These are phyloP conservation scores for Effrenium voratum DNA, from an alignment of 73 alveolate genomes.

Conservation along the genomic window DNA sequence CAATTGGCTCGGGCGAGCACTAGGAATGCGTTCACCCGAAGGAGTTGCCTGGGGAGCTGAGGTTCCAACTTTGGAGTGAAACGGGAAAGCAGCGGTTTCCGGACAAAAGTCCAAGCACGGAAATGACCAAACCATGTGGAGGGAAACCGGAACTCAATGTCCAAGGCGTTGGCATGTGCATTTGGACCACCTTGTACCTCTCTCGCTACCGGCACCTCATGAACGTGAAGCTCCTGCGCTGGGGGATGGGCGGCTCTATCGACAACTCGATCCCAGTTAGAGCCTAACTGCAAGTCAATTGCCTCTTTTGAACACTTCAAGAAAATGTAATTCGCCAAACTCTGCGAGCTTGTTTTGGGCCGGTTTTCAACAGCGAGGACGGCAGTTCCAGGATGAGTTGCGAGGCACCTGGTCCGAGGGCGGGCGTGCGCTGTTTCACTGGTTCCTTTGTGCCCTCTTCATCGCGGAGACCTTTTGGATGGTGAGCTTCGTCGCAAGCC, in stretches of 20 bases:
- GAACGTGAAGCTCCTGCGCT: slow-evolving; percentile 23
- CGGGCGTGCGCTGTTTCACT: slow-evolving; percentile 20
- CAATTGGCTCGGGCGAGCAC: too few species aligned
- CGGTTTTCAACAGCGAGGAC: not conserved
- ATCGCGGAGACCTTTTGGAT: slow-evolving; percentile 51
- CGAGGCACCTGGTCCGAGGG: slow-evolving; percentile 12
- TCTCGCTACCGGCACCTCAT: not conserved
- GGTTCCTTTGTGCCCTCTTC: slow-evolving; percentile 52
- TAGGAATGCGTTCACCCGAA: too few species aligned
- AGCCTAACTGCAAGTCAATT: not conserved
- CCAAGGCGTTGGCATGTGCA: not conserved
- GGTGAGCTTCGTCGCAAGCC: not conserved
- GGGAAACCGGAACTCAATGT: too few species aligned
- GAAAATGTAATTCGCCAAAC: not conserved
- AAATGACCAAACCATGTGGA: too few species aligned
- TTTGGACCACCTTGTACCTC: slow-evolving; percentile 24
- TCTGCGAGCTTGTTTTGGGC: not conserved
- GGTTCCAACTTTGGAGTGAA: too few species aligned
- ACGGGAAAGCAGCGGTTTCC: too few species aligned
- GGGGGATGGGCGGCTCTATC: slow-evolving; percentile 44
- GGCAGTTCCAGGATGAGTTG: slow-evolving; percentile 3
- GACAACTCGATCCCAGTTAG: not conserved
- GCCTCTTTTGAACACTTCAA: too few species aligned
- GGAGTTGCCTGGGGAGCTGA: too few species aligned
- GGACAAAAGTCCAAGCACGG: too few species aligned